Percentiles rank a stretch among this genome's conserved stretches.
These are phyloP conservation scores for Pneumocystis murina DNA, from an alignment of 1,139 yeast genomes.

Conservation along the genomic window DNA sequence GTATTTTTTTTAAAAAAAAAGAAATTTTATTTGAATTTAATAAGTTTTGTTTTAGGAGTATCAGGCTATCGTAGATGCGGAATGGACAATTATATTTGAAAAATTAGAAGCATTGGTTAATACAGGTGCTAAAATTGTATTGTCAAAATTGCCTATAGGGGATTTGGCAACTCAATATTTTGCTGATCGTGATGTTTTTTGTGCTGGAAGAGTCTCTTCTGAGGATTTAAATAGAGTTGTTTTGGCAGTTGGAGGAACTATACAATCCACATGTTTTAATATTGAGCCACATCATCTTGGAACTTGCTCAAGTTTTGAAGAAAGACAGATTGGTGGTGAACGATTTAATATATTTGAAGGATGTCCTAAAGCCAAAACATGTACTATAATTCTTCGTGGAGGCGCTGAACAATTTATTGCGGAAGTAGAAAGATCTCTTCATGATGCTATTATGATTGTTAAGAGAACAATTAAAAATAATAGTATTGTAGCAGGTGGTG, in stretches of 20 bases:
- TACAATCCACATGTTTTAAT: slow-evolving; percentile 82
- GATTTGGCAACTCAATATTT: slow-evolving; percentile 95
- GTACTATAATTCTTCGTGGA: slow-evolving; percentile 86
- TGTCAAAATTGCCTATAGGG: slow-evolving; percentile 92
- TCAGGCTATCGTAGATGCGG: slow-evolving; percentile 95
- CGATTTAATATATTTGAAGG: slow-evolving; percentile 87
- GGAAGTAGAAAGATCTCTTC: slow-evolving; percentile 92
- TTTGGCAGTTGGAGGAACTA: slow-evolving; percentile 83
- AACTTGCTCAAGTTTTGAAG: slow-evolving; percentile 74
- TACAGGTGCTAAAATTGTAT: slow-evolving; percentile 83
- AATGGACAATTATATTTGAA: slow-evolving; percentile 83
- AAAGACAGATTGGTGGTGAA: slow-evolving; percentile 88
- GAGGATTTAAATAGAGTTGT: slow-evolving; percentile 90
- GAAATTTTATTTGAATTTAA: neutral
- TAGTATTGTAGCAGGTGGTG: slow-evolving; percentile 93
- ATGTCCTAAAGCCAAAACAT: slow-evolving; percentile 82
- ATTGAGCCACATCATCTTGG: slow-evolving; percentile 62
- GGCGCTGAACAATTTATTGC: slow-evolving; percentile 98
- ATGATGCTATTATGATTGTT: slow-evolving; percentile 97
- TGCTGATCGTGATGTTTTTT: slow-evolving; percentile 89
- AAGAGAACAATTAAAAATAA: slow-evolving; percentile 83
- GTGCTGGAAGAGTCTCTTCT: slow-evolving; percentile 86
- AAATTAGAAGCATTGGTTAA: slow-evolving; percentile 70
- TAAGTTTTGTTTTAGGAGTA: slow-evolving; percentile 35
- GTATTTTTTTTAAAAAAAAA: neutral